Evolutionary conservation across 2,329 filamentous ascomycete species (phyloP), one percentile per base, ranked within the genome.

Genomic region (Cryphonectria japonica): DNA sequence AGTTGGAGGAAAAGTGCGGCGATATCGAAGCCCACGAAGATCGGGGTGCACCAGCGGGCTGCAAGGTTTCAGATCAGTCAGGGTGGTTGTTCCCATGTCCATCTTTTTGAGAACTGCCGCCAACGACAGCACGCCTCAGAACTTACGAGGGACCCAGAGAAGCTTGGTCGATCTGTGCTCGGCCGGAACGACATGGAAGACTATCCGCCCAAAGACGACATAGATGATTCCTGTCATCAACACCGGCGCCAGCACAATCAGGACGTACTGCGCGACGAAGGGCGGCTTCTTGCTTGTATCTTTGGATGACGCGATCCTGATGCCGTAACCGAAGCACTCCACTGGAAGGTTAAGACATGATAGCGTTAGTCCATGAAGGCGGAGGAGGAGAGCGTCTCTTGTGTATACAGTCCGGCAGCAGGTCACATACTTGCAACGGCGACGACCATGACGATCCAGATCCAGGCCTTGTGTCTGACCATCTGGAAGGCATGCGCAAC

Each of bases 1-100:
- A 83, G 75, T 67, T 83, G 82, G 1, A 83, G 76, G 2, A 83
- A 62, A 4, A 83, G 77, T 0, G 82, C 78, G 26, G 82, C 50
- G 13, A 83, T 71, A 66, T 83, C 81, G 66, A 78, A 83, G 11
- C 78, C 78, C 14, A 83, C 82, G 52, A 83, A 83, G n/a, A 83
- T 78, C 3, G 77, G 79, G 0, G 82, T 83, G 29, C 80, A 39
- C 79, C 80, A 73, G 72, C 74, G 69, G 75, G 75, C 72, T 82
- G 37, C 2, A 14, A 13, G 50, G 5, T 34, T 32, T 63, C 32
- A 2, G 32, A 16, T 34, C 37, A 34, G 37, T 62, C 14, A 69
- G 68, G 32, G 34, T 76, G 29, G 79, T 78, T 76, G 1, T 76
- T 77, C 78, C 79, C 59, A 79, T 76, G 61, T 76, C 79, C n/a